Evolutionary conservation across 805 yeast species (phyloP).

Genomic region (Teunomyces panamensis): DNA sequence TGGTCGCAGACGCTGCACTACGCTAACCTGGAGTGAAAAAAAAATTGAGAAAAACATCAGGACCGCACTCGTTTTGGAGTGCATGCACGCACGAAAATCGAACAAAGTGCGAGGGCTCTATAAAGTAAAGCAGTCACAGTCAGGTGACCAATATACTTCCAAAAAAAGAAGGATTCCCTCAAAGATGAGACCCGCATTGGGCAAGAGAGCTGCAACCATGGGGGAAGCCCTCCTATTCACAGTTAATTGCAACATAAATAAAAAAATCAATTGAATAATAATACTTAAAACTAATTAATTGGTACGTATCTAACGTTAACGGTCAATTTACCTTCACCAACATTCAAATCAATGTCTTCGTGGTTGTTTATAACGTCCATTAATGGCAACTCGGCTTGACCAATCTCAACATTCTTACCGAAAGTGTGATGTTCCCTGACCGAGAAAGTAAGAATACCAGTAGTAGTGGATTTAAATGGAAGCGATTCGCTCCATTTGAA

Average conservation of each 20-base stretch:
- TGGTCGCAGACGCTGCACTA: slow-evolving; percentile 1
- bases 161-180: neutral
- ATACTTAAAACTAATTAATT: neutral
- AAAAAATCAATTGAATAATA: neutral
- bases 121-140: slow-evolving; percentile 6
- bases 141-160: neutral
- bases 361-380: slow-evolving; percentile 46
- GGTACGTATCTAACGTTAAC: slow-evolving; percentile 34
- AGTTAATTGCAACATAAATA: neutral
- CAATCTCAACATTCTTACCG: slow-evolving; percentile 67
- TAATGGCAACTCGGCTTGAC: slow-evolving; percentile 52
- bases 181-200: neutral
- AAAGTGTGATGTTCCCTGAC: slow-evolving; percentile 68
- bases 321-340: slow-evolving; percentile 40
- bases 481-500: slow-evolving; percentile 61
- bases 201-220: neutral
- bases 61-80: neutral
- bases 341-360: slow-evolving; percentile 36
- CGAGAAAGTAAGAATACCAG: slow-evolving; percentile 56
- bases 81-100: slow-evolving; percentile 1
- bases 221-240: neutral
- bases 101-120: neutral
- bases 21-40: slow-evolving; percentile 1
- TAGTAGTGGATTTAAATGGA: slow-evolving; percentile 64
- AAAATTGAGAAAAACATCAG: slow-evolving; percentile 1